Percentiles rank a stretch among this genome's conserved stretches.
phyloP scores from a whole-genome alignment of 805 yeast species.

The Grigorovia humatica region DNA sequence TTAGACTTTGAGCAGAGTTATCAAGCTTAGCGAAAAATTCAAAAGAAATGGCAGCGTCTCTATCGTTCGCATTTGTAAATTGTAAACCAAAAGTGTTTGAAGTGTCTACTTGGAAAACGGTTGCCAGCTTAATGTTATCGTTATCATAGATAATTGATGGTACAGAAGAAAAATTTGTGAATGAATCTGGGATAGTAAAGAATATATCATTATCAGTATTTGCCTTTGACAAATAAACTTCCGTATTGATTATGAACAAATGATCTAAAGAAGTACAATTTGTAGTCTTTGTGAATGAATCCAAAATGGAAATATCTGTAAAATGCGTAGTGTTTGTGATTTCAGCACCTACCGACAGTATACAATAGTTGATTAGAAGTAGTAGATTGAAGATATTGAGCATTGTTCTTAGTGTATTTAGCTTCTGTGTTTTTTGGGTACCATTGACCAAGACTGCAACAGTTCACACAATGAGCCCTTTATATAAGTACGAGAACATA shows the following conservation, averaged over 20 bases:
- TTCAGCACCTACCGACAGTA: background rate
- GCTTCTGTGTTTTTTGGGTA: too few relatives aligned
- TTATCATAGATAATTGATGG: conserved; percentile 14
- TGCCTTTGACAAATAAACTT: conserved; percentile 17
- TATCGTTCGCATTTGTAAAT: conserved; percentile 1
- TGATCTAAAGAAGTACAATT: conserved; percentile 19
- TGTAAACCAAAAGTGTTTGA: conserved; percentile 14
- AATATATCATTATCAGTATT: conserved; percentile 10
- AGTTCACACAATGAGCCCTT: too few relatives aligned
- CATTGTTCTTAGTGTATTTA: background rate
- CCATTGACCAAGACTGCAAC: too few relatives aligned
- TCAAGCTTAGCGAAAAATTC: conserved; percentile 19
- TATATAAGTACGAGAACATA: too few relatives aligned
- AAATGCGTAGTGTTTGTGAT: conserved; percentile 8
- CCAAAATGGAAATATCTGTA: conserved; percentile 15
- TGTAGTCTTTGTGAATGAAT: conserved; percentile 14
- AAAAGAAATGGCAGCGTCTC: conserved; percentile 15
- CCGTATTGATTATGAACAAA: conserved; percentile 22
- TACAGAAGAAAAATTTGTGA: conserved; percentile 13
- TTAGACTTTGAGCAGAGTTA: conserved; percentile 8
- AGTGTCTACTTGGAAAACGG: conserved; percentile 4
- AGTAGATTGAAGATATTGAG: background rate
- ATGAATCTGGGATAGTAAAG: conserved; percentile 18
- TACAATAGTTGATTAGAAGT: background rate
- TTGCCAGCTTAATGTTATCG: background rate